Evolutionary conservation across 495 filamentous ascomycete species (phyloP).

Genomic region (Penicilliopsis zonata): DNA sequence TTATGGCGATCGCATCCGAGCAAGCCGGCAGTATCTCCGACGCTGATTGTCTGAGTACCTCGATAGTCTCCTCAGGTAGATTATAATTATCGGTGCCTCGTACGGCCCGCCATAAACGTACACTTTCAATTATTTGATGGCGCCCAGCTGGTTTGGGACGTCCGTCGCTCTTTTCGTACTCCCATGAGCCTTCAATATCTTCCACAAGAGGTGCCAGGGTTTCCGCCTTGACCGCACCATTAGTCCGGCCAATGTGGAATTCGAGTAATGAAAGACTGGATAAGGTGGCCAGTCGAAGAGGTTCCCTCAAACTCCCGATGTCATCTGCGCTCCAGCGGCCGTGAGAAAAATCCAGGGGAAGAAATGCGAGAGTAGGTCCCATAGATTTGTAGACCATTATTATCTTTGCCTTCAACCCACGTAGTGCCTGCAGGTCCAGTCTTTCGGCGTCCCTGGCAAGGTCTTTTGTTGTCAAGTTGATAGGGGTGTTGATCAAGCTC

Average conservation of each 20-base stretch:
- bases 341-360: constrained; percentile 18
- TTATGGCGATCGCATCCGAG: constrained; percentile 7
- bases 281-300: constrained; percentile 11
- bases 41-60: constrained; percentile 11
- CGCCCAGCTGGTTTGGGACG: too few species aligned
- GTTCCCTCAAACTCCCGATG: constrained; percentile 16
- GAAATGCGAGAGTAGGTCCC: constrained; percentile 14
- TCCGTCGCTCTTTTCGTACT: constrained; percentile 7
- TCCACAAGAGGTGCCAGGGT: constrained; percentile 7
- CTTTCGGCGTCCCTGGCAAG: constrained; percentile 7
- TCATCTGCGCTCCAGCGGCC: constrained; percentile 20
- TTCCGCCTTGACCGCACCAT: constrained; percentile 11
- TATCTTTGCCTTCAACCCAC: constrained; percentile 8
- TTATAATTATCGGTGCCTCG: constrained; percentile 13
- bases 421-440: constrained; percentile 6
- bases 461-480: constrained; percentile 12
- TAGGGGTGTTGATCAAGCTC: constrained; percentile 15
- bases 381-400: constrained; percentile 11
- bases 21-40: constrained; percentile 13
- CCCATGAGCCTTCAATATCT: too few species aligned
- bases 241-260: constrained; percentile 13
- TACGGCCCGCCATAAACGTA: constrained; percentile 11
- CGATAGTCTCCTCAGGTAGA: constrained; percentile 13
- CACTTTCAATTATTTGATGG: constrained; percentile 16
- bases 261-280: constrained; percentile 11